phyloP scores from a whole-genome alignment of 192 early-diverging fungal genomes.

The Chytriomyces sp. region DNA sequence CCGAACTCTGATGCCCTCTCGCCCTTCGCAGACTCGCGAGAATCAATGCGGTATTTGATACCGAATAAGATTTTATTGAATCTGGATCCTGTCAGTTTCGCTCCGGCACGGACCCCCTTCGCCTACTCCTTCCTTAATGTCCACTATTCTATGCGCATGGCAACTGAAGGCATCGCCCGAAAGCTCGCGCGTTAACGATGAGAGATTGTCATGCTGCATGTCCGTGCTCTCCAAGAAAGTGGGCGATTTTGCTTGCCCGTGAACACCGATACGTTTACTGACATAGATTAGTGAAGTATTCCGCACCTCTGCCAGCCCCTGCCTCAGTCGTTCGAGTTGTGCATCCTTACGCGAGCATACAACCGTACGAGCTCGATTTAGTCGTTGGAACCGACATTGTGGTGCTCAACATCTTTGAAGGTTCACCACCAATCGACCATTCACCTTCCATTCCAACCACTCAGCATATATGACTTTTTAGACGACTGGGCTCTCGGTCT shows the following conservation, averaged over 20 bases:
- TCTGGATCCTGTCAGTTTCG: neutral
- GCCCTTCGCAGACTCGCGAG: too few species aligned
- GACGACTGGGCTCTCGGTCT: slow-evolving; percentile 42
- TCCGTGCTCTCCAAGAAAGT: too few species aligned
- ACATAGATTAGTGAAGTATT: neutral
- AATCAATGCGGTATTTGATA: too few species aligned
- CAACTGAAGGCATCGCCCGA: neutral
- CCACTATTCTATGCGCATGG: too few species aligned
- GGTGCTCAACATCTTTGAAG: slow-evolving; percentile 38
- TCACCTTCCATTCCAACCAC: too few species aligned
- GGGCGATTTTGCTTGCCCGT: too few species aligned
- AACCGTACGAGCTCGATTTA: slow-evolving; percentile 36
- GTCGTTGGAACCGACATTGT: slow-evolving; percentile 32
- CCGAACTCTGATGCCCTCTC: too few species aligned
- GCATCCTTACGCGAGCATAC: slow-evolving; percentile 33
- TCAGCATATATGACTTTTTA: too few species aligned
- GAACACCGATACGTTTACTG: too few species aligned
- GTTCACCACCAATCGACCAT: too few species aligned
- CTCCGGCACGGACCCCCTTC: neutral
- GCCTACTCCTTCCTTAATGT: neutral
- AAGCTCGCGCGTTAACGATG: neutral
- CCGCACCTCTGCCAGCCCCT: neutral
- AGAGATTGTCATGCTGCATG: neutral
- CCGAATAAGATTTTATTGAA: neutral
- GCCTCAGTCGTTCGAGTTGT: slow-evolving; percentile 14